These are phyloP conservation scores for Nyctanthes arbortristis DNA, from an alignment of 257 asterid genomes.

Conservation along the genomic window DNA sequence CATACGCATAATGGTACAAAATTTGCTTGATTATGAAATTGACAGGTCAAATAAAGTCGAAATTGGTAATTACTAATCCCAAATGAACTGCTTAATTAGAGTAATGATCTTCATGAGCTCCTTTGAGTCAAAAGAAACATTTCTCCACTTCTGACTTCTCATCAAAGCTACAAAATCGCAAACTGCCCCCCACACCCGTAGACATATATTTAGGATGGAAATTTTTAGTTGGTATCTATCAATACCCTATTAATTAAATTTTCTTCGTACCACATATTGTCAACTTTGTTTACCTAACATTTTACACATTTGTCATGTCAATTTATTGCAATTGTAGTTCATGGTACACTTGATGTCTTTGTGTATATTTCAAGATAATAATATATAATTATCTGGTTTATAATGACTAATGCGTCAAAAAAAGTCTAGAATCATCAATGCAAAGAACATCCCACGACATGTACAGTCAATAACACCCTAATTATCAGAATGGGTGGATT, in stretches of 20 bases:
- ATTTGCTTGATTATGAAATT: too few species aligned
- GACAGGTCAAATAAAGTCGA: not conserved
- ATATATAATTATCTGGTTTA: too few species aligned
- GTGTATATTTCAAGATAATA: too few species aligned
- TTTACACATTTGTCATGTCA: constrained; percentile 10
- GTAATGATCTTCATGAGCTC: too few species aligned
- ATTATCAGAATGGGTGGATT: not conserved
- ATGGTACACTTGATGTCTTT: not conserved
- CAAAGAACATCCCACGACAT: too few species aligned
- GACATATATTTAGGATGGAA: constrained; percentile 32
- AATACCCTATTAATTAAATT: too few species aligned
- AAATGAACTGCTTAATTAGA: not conserved
- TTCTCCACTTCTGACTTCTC: not conserved
- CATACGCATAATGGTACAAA: too few species aligned
- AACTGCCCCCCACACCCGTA: constrained; percentile 38
- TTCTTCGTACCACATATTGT: constrained; percentile 8
- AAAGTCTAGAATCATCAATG: too few species aligned
- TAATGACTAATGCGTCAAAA: too few species aligned
- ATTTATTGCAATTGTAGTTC: constrained; percentile 24
- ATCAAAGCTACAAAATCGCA: constrained; percentile 15
- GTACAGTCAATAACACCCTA: not conserved
- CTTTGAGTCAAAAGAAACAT: constrained; percentile 22
- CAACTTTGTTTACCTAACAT: constrained; percentile 43
- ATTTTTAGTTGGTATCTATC: constrained; percentile 30
- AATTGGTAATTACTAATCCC: not conserved